These are phyloP conservation scores for Ilyonectria robusta DNA, from an alignment of 2,329 filamentous ascomycete species.

Conservation along the genomic window DNA sequence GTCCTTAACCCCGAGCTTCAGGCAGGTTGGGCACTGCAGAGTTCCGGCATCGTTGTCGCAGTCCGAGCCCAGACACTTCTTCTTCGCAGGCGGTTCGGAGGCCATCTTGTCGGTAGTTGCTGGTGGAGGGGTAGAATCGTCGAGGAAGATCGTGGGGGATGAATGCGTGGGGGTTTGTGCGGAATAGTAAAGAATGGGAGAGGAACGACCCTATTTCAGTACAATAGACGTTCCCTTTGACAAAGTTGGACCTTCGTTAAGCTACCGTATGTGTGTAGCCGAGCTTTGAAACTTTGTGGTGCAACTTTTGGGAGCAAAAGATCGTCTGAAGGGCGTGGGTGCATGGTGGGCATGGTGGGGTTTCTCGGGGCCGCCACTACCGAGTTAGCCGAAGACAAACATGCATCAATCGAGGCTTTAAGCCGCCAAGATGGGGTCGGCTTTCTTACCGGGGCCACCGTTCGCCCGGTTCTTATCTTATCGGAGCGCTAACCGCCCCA, in stretches of 20 bases:
- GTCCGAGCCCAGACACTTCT: conserved; percentile 84
- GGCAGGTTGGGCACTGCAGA: conserved; percentile 94
- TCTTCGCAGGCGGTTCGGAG: conserved; percentile 67
- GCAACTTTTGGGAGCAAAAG: conserved; percentile 44
- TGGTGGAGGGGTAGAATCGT: conserved; percentile 8
- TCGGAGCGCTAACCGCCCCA: conserved; percentile 10
- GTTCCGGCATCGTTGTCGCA: conserved; percentile 89
- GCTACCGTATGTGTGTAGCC: neutral
- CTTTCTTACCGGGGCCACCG: neutral
- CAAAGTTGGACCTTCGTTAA: neutral
- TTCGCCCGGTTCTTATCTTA: conserved; percentile 15
- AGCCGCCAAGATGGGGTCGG: neutral
- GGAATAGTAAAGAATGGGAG: neutral
- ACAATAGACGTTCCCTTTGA: neutral
- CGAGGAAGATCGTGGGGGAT: neutral
- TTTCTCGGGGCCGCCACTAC: conserved; percentile 13
- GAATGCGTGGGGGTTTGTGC: neutral
- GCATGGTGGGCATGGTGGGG: conserved; percentile 33
- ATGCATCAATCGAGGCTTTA: conserved; percentile 10
- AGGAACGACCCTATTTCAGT: neutral
- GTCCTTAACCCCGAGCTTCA: conserved; percentile 88
- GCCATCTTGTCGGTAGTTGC: conserved; percentile 56
- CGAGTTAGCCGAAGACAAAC: conserved; percentile 2
- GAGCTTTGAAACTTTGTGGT: conserved; percentile 17
- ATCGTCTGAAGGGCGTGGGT: conserved; percentile 34